These are phyloP conservation scores for Scheffersomyces cryptocercus DNA, from an alignment of 1,139 yeast genomes.

Conservation along the genomic window DNA sequence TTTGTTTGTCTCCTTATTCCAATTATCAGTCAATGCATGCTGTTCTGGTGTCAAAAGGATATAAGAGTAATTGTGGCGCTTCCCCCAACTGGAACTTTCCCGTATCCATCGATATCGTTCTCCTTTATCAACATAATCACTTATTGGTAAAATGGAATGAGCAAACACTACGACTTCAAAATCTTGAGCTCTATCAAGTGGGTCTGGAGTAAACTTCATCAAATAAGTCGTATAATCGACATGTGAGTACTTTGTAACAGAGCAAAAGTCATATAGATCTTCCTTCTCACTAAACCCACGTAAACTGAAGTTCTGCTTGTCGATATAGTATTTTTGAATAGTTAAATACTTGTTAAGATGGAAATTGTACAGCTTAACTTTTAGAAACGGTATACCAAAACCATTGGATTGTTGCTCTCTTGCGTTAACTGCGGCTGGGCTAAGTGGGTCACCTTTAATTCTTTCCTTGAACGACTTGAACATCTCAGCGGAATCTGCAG, in stretches of 20 bases:
- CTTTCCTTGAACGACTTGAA: slow-evolving; percentile 4
- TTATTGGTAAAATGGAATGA: slow-evolving; percentile 7
- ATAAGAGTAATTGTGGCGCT: slow-evolving; percentile 4
- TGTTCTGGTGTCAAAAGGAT: slow-evolving; percentile 5
- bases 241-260: slow-evolving; percentile 3
- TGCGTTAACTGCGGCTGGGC: not conserved
- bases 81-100: slow-evolving; percentile 2
- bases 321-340: slow-evolving; percentile 1
- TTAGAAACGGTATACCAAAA: slow-evolving; percentile 8
- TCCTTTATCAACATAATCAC: slow-evolving; percentile 8
- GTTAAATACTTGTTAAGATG: slow-evolving; percentile 4
- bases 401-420: slow-evolving; percentile 6
- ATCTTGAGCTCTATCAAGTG: slow-evolving; percentile 1
- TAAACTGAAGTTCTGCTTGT: not conserved
- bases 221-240: slow-evolving; percentile 3
- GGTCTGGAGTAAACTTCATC: slow-evolving; percentile 4
- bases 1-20: slow-evolving; percentile 5
- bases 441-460: not conserved
- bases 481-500: slow-evolving; percentile 4
- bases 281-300: slow-evolving; percentile 4
- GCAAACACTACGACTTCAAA: slow-evolving; percentile 6
- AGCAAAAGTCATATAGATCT: slow-evolving; percentile 4
- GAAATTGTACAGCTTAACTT: slow-evolving; percentile 1
- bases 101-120: slow-evolving; percentile 8
- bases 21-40: slow-evolving; percentile 9